Evolutionary conservation across 73 alveolate species (phyloP), one percentile per base, ranked within the genome.

Genomic region (Paramecium sonneborni): DNA sequence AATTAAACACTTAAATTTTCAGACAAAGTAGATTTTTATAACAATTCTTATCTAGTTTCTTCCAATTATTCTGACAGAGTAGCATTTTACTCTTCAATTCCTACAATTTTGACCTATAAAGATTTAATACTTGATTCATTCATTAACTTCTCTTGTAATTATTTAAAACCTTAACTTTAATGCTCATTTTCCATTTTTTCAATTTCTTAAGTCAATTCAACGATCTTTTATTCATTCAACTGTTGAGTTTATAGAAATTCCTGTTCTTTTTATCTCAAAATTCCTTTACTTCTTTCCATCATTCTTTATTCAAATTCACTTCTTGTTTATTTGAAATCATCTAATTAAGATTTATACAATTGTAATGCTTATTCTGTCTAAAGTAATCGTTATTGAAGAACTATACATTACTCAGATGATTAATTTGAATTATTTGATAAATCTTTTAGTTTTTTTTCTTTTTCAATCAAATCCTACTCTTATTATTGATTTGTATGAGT

Each of bases 211-310:
- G 18, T 34, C 10, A 88, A 88, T 10, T 79, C 79, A 0, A 10
- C 3, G 20, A 43, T 46, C 38, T 28, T 30, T 57, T 72, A 9
- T 72, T 39, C 92, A 18, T 57, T 56, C 37, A 34, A 24, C 18
- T 56, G 28, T 26, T 2, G 18, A 11, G 56, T 30, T 12, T 20
- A 32, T 86, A 23, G 21, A 58, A 57, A 79, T 56, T 86, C 88
- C 11, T 55, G 10, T 26, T 56, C 93, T 86, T 56, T 67, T 15
- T 86, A 32, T 67, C 88, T 86, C 18, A 86, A 86, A 21, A 55
- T 58, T 1, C 92, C 57, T 58, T 86, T 67, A 69, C 35, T 30
- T 86, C 85, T 79, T 2, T 86, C 88, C 69, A 70, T 86, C 55
- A 57, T 38, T 1, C 85, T 35, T 55, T 86, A 28, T 28, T 39